Evolutionary conservation across 1,284 basidiomycete species (phyloP).

Genomic region (Ustilago nuda): DNA sequence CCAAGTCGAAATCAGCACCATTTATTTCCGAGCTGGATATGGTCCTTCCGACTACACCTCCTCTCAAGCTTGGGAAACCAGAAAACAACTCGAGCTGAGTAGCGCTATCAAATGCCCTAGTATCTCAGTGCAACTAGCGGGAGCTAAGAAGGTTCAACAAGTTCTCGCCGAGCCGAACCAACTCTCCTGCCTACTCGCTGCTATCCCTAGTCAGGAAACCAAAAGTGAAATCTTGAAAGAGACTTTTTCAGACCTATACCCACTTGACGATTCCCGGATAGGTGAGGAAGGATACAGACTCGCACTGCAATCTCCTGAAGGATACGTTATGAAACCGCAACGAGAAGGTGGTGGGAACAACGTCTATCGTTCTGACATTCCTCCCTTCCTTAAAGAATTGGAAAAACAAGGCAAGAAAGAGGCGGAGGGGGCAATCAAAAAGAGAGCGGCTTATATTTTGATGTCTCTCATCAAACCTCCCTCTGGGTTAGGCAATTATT

Average conservation of each 20-base stretch:
- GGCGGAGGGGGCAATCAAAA: conserved; percentile 29
- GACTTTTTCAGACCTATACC: conserved; percentile 61
- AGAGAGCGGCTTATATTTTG: conserved; percentile 82
- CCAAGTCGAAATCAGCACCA: conserved; percentile 78
- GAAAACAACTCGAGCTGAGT: conserved; percentile 81
- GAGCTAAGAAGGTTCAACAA: conserved; percentile 95
- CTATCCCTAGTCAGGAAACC: not conserved
- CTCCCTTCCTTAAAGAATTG: conserved; percentile 76
- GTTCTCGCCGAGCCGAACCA: conserved; percentile 81
- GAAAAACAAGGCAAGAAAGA: not conserved
- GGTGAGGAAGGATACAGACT: conserved; percentile 73
- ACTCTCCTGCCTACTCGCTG: conserved; percentile 76
- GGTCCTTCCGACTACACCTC: conserved; percentile 83
- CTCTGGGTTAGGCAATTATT: conserved; percentile 76
- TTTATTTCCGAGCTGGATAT: conserved; percentile 91
- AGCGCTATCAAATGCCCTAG: conserved; percentile 92
- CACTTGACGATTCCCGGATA: conserved; percentile 70
- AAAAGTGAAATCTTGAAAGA: conserved; percentile 20
- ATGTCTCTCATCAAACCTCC: conserved; percentile 91
- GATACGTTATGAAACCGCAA: conserved; percentile 92
- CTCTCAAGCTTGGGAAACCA: conserved; percentile 76
- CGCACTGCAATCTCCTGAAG: conserved; percentile 73
- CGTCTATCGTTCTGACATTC: conserved; percentile 87
- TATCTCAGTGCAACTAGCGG: conserved; percentile 90
- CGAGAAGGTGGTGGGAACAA: conserved; percentile 98